phyloP scores from a whole-genome alignment of 2,329 filamentous ascomycete species.

The Xylariaceae sp. region DNA sequence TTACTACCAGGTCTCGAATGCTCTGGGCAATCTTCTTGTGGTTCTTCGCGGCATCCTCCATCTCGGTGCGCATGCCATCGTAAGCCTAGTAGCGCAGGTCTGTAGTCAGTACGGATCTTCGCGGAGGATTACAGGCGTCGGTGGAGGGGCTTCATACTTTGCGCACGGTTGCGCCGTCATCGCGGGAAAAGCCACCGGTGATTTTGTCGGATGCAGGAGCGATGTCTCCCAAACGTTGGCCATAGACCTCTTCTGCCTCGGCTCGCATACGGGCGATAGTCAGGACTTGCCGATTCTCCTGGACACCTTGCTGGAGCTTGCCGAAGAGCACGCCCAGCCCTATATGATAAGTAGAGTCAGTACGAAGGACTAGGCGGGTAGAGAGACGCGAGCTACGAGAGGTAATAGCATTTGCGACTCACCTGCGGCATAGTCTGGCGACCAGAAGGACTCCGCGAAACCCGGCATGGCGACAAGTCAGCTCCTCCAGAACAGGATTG shows the following conservation, averaged over 20 bases:
- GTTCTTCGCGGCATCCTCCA: constrained; percentile 83
- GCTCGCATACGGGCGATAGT: constrained; percentile 90
- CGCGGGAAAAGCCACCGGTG: constrained; percentile 75
- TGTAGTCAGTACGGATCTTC: too few species aligned
- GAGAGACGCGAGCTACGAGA: not conserved
- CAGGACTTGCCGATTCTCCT: constrained; percentile 91
- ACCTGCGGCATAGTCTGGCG: constrained; percentile 93
- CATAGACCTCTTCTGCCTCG: constrained; percentile 90
- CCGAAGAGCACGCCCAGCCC: constrained; percentile 89
- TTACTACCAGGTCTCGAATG: constrained; percentile 92
- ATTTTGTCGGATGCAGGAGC: constrained; percentile 77
- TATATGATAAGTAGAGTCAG: too few species aligned
- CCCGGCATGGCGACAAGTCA: constrained; percentile 62
- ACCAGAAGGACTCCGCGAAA: constrained; percentile 98
- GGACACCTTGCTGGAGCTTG: constrained; percentile 93
- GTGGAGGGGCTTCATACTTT: constrained; percentile 62
- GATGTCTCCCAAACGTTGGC: constrained; percentile 75
- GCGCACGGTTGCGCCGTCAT: constrained; percentile 92
- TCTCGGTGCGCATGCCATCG: constrained; percentile 86
- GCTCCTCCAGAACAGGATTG: constrained; percentile 6
- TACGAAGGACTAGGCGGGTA: too few species aligned
- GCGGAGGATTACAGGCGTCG: constrained; percentile 2
- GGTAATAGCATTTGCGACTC: constrained; percentile 30
- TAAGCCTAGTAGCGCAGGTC: constrained; percentile 65
- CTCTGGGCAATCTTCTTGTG: constrained; percentile 96